Evolutionary conservation across 2,329 filamentous ascomycete species (phyloP), one percentile per base, ranked within the genome.

Genomic region (Penicillium palitans): DNA sequence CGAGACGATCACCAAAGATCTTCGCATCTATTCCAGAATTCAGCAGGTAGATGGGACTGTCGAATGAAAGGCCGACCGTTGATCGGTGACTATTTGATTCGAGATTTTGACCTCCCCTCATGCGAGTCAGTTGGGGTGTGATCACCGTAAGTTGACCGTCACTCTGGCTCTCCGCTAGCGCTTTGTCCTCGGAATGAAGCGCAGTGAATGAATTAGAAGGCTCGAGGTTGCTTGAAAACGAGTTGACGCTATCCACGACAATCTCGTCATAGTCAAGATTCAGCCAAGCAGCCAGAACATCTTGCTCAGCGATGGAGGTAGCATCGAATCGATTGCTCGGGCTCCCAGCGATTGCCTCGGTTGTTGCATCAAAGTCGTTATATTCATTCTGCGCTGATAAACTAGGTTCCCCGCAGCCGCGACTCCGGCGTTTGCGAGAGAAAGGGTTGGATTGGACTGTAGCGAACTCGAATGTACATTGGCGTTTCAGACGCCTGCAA

Each of bases 391-490:
- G 24, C 6, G 8, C 10, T 29, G 42, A n/a, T 24, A 4, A 2
- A 35, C 17, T 5, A 5, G 13, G n/a, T 24, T n/a, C 35, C 9
- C 27, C 19, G 10, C 1, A 25, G 24, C 29, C 21, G 17, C 35
- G 21, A 8, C 29, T 47, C 33, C 48, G 55, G 41, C 60, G 56
- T 35, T 44, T 60, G 7, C 35, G 51, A 19, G 41, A 24, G 7
- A 42, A 21, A 10, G 55, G 44, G 12, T 12, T 55, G 8, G 49
- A 42, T 7, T 56, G 58, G 6, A 60, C 58, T 15, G 46, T 42
- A 33, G 56, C 63, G 41, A 66, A 66, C 10, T 66, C 25, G 44
- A 68, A 68, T 24, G 66, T 69, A 55, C 67, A 69, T 4, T 42
- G 3, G 46, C 63, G 57, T 41, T 60, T 59, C 24, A 65, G 51